phyloP scores from a whole-genome alignment of 2,329 filamentous ascomycete genomes.

The Trichoderma sp. region DNA sequence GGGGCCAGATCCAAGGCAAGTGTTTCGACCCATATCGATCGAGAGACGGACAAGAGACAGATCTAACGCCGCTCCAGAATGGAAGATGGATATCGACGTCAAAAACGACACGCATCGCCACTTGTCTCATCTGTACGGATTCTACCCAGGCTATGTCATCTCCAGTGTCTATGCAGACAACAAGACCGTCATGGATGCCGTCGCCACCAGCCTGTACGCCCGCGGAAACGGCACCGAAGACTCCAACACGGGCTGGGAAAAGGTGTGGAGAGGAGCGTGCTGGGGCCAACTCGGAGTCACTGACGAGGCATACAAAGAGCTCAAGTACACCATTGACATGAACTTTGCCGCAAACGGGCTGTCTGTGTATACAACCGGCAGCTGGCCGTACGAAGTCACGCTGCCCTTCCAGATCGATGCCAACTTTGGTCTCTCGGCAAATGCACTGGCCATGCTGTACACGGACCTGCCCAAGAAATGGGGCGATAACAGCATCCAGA shows the following conservation, averaged over 20 bases:
- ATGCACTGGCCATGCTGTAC: slow-evolving; percentile 15
- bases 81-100: slow-evolving; percentile 15
- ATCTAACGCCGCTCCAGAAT: not conserved
- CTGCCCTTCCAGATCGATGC: slow-evolving; percentile 31
- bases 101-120: slow-evolving; percentile 33
- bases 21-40: slow-evolving; percentile 5
- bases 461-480: slow-evolving; percentile 7
- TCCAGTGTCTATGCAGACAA: slow-evolving; percentile 37
- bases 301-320: slow-evolving; percentile 44
- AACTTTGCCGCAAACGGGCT: slow-evolving; percentile 40
- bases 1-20: slow-evolving; percentile 28
- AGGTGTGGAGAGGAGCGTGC: slow-evolving; percentile 55
- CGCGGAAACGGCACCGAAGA: slow-evolving; percentile 47
- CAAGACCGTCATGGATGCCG: slow-evolving; percentile 43
- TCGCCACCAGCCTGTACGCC: slow-evolving; percentile 44
- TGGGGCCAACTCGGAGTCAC: slow-evolving; percentile 55
- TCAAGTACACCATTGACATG: slow-evolving; percentile 45
- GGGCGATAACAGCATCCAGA: slow-evolving; percentile 8
- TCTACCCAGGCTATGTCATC: slow-evolving; percentile 52
- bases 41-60: not conserved
- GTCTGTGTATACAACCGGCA: slow-evolving; percentile 7
- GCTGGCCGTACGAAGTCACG: slow-evolving; percentile 14
- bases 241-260: slow-evolving; percentile 55
- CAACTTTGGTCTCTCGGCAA: slow-evolving; percentile 26
- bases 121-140: slow-evolving; percentile 54